Evolutionary conservation across 495 filamentous ascomycete genomes (phyloP).

Genomic region (Evernia prunastri): DNA sequence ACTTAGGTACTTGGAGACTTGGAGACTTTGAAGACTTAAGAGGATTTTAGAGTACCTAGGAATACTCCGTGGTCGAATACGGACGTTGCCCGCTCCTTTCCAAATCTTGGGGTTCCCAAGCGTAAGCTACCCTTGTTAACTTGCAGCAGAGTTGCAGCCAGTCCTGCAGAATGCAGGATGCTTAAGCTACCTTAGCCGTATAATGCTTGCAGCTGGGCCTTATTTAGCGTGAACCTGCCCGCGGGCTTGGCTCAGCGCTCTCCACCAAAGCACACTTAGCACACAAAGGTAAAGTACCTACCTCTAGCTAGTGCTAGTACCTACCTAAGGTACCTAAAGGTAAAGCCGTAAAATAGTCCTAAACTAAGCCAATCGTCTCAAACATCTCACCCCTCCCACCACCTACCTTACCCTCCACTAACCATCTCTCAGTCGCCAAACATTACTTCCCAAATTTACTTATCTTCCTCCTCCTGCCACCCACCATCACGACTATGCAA

Average conservation of each 20-base stretch:
- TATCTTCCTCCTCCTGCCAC: not conserved
- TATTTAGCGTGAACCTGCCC: conserved; percentile 1
- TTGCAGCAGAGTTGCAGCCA: not conserved
- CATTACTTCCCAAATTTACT: not conserved
- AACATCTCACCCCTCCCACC: not conserved
- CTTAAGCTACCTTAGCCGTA: too few relatives aligned
- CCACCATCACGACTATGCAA: not conserved
- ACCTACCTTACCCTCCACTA: not conserved
- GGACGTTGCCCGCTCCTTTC: not conserved
- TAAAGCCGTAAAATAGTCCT: too few relatives aligned
- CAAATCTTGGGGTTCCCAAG: not conserved
- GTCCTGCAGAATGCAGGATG: not conserved
- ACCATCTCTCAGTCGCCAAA: not conserved
- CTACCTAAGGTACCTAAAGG: too few relatives aligned
- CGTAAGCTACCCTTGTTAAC: not conserved
- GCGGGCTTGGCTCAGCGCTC: not conserved
- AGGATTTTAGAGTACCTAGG: too few relatives aligned
- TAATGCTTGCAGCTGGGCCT: not conserved
- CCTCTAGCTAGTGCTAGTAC: too few relatives aligned
- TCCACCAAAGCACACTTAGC: too few relatives aligned
- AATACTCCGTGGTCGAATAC: too few relatives aligned
- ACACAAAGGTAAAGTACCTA: too few relatives aligned
- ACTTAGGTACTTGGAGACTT: too few relatives aligned
- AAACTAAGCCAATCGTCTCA: too few relatives aligned
- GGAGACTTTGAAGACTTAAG: too few relatives aligned